Evolutionary conservation across 169 alveolate genomes (phyloP), one percentile per base, ranked within the genome.

Genomic region (Sarcocystis neurona): DNA sequence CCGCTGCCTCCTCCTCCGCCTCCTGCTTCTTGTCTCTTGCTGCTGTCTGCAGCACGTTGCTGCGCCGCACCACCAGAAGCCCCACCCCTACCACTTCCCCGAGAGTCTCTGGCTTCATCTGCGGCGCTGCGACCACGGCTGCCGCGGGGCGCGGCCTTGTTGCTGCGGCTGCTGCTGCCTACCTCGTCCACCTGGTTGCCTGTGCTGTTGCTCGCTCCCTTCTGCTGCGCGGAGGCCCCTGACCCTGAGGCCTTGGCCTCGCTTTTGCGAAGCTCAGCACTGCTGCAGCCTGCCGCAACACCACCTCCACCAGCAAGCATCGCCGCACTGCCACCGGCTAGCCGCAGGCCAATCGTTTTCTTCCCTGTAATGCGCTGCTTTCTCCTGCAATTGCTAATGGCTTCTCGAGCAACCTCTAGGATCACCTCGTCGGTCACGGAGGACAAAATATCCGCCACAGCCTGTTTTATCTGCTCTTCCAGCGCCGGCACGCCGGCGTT

Each of bases 291-390:
- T 6, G 27, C 60, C 6, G 60, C 60, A 6, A 15, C 60, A 15
- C 27, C 15, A 6, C 27, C 60, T 6, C 27, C 6, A 15, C 60
- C 60, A 6, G 50, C 46, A 32, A 47, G 46, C 23, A 23, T 58
- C 32, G 78, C 53, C 37, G 48, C 56, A 12, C 60, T 10, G 37
- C 89, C 66, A 12, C 66, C 48, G 79, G 66, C 78, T 39, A 85
- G 84, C 90, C 41, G 68, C 53, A 85, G 50, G 34, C 90, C 90
- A 39, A 85, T 85, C 46, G 84, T 58, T 12, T 84, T 85, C 75
- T 70, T 85, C 32, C 90, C 90, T 15, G 84, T 48, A n/a, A 85
- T 85, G 15, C 90, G 37, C 43, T 85, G 90, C 77, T 85, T 85
- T 68, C 90, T 46, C 47, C 90, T 34, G 41, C 70, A 53, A 56